Conservation (phyloP, 2,329 filamentous ascomycete genomes). For the Monosporascus ibericus region DNA sequence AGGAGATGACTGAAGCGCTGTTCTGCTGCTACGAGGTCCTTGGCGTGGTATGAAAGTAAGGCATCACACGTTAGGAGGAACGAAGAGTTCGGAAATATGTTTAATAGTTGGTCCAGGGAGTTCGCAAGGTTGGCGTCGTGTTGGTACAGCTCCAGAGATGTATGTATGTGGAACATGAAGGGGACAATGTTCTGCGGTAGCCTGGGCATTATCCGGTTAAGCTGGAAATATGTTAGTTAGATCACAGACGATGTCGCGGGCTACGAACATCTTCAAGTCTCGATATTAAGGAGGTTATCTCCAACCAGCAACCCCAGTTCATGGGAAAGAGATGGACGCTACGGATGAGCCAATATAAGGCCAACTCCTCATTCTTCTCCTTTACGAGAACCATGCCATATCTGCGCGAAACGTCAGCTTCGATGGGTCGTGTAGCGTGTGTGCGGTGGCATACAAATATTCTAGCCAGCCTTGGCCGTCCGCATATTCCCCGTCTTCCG, state of each 20-base stretch:
- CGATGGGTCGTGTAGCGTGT: neutral
- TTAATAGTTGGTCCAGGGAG: conserved; percentile 69
- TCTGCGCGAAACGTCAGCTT: conserved; percentile 26
- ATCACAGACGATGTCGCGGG: neutral
- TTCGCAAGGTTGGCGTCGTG: conserved; percentile 69
- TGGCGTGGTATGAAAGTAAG: conserved; percentile 82
- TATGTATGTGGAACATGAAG: conserved; percentile 88
- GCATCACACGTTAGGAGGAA: conserved; percentile 90
- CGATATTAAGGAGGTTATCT: conserved; percentile 75
- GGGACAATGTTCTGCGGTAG: conserved; percentile 88
- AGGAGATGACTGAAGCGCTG: conserved; percentile 72
- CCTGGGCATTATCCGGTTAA: conserved; percentile 64
- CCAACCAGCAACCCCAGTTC: conserved; percentile 97
- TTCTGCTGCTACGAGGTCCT: conserved; percentile 65
- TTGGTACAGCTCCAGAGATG: conserved; percentile 87
- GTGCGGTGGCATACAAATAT: conserved; percentile 51
- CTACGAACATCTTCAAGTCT: conserved; percentile 71
- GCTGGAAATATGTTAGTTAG: conserved; percentile 38
- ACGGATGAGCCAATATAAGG: conserved; percentile 78
- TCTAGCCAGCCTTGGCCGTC: conserved; percentile 89
- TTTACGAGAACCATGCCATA: conserved; percentile 89
- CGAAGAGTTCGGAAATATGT: conserved; percentile 79
- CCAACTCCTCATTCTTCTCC: conserved; percentile 81
- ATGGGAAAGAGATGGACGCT: conserved; percentile 87
- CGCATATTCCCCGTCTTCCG: conserved; percentile 51